Evolutionary conservation across 176 grass and related monocot genomes (phyloP).

Genomic region (Typha latifolia): DNA sequence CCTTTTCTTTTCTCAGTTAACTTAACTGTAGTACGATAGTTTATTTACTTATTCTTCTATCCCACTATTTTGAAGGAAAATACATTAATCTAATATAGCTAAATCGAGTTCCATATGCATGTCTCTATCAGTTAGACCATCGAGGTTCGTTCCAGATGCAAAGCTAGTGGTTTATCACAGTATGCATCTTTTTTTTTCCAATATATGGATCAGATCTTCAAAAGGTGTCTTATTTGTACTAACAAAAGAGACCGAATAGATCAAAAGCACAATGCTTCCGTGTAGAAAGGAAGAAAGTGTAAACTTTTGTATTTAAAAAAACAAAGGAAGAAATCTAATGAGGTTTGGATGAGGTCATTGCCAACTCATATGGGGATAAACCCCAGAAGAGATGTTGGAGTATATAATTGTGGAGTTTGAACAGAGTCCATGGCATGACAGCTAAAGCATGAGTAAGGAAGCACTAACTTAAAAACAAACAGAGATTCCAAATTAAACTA

Average conservation of each 20-base stretch:
- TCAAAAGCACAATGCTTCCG: neutral
- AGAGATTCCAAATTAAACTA: neutral
- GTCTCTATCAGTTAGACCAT: too few relatives aligned
- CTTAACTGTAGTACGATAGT: neutral
- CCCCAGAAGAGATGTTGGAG: neutral
- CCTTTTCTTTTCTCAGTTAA: neutral
- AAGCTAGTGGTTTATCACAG: neutral
- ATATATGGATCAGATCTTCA: neutral
- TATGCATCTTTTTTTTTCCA: neutral
- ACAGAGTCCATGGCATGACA: neutral
- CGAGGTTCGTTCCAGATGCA: too few relatives aligned
- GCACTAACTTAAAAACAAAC: neutral
- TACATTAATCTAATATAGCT: too few relatives aligned
- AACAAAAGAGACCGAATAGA: neutral
- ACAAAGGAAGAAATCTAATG: neutral
- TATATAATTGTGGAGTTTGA: neutral
- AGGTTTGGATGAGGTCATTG: neutral
- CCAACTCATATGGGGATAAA: neutral
- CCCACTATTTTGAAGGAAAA: too few relatives aligned
- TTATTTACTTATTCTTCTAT: neutral
- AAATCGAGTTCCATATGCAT: too few relatives aligned
- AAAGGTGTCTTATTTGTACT: neutral
- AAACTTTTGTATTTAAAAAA: neutral
- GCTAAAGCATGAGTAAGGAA: slow-evolving; percentile 1
- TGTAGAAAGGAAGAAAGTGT: neutral